These are phyloP conservation scores for Chaetomium strumarium DNA, from an alignment of 2,329 filamentous ascomycete species.

Conservation along the genomic window DNA sequence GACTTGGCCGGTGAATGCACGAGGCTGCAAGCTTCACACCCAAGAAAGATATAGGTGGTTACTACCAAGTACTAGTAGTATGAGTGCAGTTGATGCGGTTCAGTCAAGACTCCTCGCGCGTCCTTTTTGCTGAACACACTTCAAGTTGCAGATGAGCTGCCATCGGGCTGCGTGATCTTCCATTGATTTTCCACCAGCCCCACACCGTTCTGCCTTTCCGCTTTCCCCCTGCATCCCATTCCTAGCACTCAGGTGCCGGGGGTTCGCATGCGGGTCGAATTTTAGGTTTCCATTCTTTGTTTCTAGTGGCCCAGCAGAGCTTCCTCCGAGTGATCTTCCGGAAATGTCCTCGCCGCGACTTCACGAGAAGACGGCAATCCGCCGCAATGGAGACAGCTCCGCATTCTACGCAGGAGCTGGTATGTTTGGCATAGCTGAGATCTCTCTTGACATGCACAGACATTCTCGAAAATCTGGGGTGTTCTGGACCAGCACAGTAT, in stretches of 20 bases:
- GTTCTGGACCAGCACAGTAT: slow-evolving; percentile 2
- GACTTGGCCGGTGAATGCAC: slow-evolving; percentile 16
- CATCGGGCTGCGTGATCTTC: background rate
- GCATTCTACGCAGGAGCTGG: background rate
- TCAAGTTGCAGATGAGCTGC: too few species aligned
- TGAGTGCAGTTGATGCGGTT: background rate
- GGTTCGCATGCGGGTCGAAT: background rate
- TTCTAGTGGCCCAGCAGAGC: too few species aligned
- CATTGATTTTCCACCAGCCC: slow-evolving; percentile 1
- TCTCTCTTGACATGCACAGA: too few species aligned
- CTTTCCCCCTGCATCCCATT: slow-evolving; percentile 12
- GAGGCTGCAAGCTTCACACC: slow-evolving; percentile 19
- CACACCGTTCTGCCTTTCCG: background rate
- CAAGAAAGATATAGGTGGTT: slow-evolving; percentile 13
- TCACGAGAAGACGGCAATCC: too few species aligned
- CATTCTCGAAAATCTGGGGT: background rate
- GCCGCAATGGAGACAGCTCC: too few species aligned
- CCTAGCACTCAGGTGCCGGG: background rate
- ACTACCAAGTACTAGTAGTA: background rate
- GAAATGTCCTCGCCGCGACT: too few species aligned
- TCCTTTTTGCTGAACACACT: background rate
- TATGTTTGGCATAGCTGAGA: background rate
- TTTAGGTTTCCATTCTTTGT: background rate
- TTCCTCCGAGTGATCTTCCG: too few species aligned
- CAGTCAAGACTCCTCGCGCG: too few species aligned